phyloP scores from a whole-genome alignment of 2,329 filamentous ascomycete species.

The Bipolaris cookei region DNA sequence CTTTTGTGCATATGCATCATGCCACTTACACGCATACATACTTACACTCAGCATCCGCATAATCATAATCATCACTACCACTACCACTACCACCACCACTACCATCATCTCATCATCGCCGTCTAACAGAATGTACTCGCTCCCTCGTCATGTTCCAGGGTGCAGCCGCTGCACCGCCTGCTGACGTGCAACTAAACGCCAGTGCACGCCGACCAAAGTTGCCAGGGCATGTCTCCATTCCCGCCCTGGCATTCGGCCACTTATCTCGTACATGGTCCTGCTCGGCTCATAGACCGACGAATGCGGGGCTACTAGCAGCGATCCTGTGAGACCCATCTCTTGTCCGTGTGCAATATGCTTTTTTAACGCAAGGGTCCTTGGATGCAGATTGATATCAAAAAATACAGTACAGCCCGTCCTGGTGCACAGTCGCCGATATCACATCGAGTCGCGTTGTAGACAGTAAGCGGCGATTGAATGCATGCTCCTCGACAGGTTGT shows the following conservation, averaged over 20 bases:
- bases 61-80: too few species aligned
- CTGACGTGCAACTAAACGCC: slow-evolving; percentile 12
- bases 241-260: slow-evolving; percentile 11
- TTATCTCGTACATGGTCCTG: slow-evolving; percentile 8
- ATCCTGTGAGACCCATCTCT: slow-evolving; percentile 15
- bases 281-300: slow-evolving; percentile 28
- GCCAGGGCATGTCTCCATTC: slow-evolving; percentile 1
- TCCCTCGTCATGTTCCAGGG: neutral
- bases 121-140: neutral
- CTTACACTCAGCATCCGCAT: neutral
- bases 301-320: slow-evolving; percentile 20
- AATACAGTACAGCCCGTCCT: neutral
- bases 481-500: too few species aligned
- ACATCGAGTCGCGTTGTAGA: neutral
- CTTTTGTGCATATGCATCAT: neutral
- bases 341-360: slow-evolving; percentile 9
- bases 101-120: neutral
- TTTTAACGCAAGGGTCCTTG: slow-evolving; percentile 8
- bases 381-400: neutral
- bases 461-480: neutral
- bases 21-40: neutral
- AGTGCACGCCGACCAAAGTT: neutral
- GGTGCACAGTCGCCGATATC: neutral
- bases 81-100: too few species aligned
- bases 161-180: neutral